Evolutionary conservation across 768 basidiomycete species (phyloP), one percentile per base, ranked within the genome.

Genomic region (Boletus reticuloceps): DNA sequence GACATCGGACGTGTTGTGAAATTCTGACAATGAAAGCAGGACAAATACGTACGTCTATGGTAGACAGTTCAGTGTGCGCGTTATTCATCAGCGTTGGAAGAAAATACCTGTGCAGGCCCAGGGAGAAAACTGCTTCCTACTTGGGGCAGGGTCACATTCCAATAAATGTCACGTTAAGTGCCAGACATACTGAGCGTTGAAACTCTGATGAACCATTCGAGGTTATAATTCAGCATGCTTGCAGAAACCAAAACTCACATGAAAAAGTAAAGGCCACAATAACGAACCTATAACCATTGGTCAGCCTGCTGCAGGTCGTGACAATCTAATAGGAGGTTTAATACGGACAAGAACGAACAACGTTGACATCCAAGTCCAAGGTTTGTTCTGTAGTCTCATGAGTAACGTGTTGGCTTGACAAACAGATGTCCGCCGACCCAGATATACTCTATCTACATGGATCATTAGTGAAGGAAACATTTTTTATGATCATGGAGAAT

Each of bases 351-450:
- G 3, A 25, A 54, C 11, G 27, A 54, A 62, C 10, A 58, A 7
- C 0, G 56, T 55, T 0, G 61, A 62, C 6, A 62, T 45, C 42
- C 7, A 25, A 7, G 48, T 44, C 61, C 61, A 62, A 0, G 50
- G 51, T 32, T 46, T 47, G 5, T 1, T 62, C 61, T 62, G 17
- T 12, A 5, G 4, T 5, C 10, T 8, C 5, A 29, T 57, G 14
- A 60, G 39, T 3, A 20, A 17, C 16, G 2, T 20, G 9, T 25
- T 2, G 6, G 4, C 2, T n/a, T n/a, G 5, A 25, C 12, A 41
- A 20, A 40, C 0, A 13, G 3, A 8, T 29, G 6, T 19, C 4
- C 11, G 4, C 59, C 12, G 3, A 61, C 61, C 61, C 55, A 62
- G 3, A 62, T 44, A 16, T 56, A 51, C 44, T 60, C 45, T n/a